Evolutionary conservation across 768 basidiomycete species (phyloP).

Genomic region (Pisolithus orientalis): DNA sequence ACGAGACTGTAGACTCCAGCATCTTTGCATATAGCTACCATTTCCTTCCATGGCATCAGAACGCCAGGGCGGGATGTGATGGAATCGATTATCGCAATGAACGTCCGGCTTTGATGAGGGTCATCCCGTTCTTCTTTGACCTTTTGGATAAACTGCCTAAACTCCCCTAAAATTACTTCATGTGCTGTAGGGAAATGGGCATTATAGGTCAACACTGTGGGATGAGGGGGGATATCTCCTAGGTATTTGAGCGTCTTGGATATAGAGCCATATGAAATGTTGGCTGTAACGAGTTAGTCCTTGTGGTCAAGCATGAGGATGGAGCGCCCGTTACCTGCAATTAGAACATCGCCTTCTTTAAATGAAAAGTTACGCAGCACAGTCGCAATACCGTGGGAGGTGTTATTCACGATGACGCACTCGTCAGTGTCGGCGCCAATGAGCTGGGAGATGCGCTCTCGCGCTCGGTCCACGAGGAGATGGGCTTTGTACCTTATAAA

Average conservation of each 20-base stretch:
- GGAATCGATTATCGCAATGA: slow-evolving; percentile 65
- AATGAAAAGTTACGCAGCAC: slow-evolving; percentile 55
- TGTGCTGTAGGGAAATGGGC: slow-evolving; percentile 54
- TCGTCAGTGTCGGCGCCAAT: slow-evolving; percentile 52
- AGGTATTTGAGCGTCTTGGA: slow-evolving; percentile 46
- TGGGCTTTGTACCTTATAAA: slow-evolving; percentile 39
- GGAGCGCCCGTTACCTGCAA: slow-evolving; percentile 30
- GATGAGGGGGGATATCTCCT: slow-evolving; percentile 49
- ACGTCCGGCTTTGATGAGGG: slow-evolving; percentile 31
- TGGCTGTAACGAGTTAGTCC: slow-evolving; percentile 30
- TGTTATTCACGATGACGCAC: slow-evolving; percentile 39
- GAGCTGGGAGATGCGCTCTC: slow-evolving; percentile 41
- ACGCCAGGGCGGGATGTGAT: slow-evolving; percentile 60
- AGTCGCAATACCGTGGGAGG: slow-evolving; percentile 44
- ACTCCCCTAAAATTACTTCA: slow-evolving; percentile 46
- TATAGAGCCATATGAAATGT: slow-evolving; percentile 54
- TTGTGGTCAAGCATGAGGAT: not conserved
- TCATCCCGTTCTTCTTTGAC: slow-evolving; percentile 18
- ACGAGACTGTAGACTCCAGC: slow-evolving; percentile 62
- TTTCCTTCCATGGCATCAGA: slow-evolving; percentile 62
- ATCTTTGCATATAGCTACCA: slow-evolving; percentile 58
- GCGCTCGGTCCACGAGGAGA: slow-evolving; percentile 31
- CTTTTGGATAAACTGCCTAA: slow-evolving; percentile 32
- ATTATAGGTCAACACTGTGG: slow-evolving; percentile 41
- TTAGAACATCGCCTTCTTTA: slow-evolving; percentile 53